These are phyloP conservation scores for Pulveroboletus sp. DNA, from an alignment of 768 basidiomycete species.

Conservation along the genomic window DNA sequence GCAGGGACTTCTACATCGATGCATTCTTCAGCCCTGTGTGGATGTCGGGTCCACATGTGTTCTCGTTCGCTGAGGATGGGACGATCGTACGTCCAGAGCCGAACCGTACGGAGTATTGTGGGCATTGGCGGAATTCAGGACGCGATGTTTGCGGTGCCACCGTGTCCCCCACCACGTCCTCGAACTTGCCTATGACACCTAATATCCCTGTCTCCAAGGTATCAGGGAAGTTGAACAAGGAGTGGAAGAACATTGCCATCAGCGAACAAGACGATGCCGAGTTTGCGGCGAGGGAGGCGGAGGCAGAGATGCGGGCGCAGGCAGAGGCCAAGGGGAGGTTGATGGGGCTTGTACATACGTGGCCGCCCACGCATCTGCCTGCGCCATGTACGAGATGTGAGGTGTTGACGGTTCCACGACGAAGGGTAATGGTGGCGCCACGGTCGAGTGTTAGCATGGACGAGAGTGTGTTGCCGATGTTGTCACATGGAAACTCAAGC, in stretches of 20 bases:
- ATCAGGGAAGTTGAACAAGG: conserved; percentile 9
- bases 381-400: conserved; percentile 6
- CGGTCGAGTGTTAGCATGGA: neutral
- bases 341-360: conserved; percentile 14
- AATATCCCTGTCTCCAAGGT: neutral
- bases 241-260: conserved; percentile 29
- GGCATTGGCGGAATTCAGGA: neutral
- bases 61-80: conserved; percentile 18
- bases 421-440: neutral
- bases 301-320: neutral
- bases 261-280: conserved; percentile 26
- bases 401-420: neutral
- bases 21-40: conserved; percentile 39
- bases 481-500: conserved; percentile 12
- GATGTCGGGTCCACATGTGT: conserved; percentile 26
- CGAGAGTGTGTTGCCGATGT: conserved; percentile 4
- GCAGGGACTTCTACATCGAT: conserved; percentile 47
- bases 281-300: conserved; percentile 2
- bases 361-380: conserved; percentile 20
- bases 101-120: neutral
- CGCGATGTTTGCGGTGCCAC: neutral
- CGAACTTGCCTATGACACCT: no score
- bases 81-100: conserved; percentile 10
- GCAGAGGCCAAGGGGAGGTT: neutral
- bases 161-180: neutral